phyloP scores from a whole-genome alignment of 495 filamentous ascomycete species.

The Penicillium canescens region DNA sequence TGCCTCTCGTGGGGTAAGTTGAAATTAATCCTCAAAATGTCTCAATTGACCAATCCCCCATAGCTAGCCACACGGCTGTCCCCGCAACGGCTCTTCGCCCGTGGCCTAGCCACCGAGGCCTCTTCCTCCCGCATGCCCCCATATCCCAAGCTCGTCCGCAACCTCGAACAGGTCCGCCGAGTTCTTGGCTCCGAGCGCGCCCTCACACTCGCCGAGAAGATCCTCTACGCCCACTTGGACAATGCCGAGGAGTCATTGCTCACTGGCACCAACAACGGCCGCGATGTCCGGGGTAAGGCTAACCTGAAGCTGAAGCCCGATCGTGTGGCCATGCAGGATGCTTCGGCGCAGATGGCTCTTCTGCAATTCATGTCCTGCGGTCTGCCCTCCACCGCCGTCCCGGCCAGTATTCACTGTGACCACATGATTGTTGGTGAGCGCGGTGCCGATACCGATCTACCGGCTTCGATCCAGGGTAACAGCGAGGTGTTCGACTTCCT shows the following conservation, averaged over 20 bases:
- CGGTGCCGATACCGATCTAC: conserved; percentile 86
- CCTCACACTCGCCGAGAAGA: conserved; percentile 94
- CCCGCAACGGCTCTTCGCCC: conserved; percentile 26
- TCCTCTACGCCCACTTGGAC: conserved; percentile 92
- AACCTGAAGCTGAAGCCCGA: conserved; percentile 98
- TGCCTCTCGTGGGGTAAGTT: conserved; percentile 34
- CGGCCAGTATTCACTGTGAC: conserved; percentile 97
- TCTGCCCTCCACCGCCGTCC: conserved; percentile 87
- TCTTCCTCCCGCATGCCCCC: conserved; percentile 34
- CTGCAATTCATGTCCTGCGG: conserved; percentile 98
- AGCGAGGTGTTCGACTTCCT: conserved; percentile 98
- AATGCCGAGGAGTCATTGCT: conserved; percentile 63
- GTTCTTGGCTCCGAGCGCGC: conserved; percentile 44
- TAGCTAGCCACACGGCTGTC: conserved; percentile 30
- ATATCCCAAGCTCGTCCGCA: conserved; percentile 32
- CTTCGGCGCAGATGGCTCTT: conserved; percentile 96
- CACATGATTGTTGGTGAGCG: conserved; percentile 94
- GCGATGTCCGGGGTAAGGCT: conserved; percentile 76
- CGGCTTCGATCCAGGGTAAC: conserved; percentile 85
- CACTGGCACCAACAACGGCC: conserved; percentile 60
- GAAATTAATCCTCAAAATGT: neutral
- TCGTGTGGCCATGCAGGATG: conserved; percentile 98
- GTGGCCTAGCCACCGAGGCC: conserved; percentile 33
- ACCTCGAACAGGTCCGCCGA: conserved; percentile 32
- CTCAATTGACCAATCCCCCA: conserved; percentile 5